Evolutionary conservation across 768 basidiomycete genomes (phyloP).

Genomic region (Trichaptum fuscoviolaceum): DNA sequence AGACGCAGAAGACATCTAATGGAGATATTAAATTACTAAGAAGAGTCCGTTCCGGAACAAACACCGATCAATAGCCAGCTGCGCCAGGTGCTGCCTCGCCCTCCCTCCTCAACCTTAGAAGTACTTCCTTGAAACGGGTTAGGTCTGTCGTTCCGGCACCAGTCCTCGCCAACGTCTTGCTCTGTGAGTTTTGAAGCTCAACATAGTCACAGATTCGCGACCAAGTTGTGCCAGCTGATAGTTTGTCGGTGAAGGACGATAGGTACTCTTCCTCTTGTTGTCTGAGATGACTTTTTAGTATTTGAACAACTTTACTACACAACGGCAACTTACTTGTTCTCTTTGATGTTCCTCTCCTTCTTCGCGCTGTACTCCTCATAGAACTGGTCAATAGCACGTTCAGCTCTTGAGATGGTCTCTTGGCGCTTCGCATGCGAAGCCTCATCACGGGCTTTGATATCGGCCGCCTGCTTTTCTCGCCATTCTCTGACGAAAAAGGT

Average conservation of each 20-base stretch:
- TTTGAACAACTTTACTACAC: background rate
- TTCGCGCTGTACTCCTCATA: slow-evolving; percentile 83
- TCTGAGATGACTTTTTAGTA: slow-evolving; percentile 38
- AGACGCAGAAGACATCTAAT: background rate
- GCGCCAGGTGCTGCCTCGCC: slow-evolving; percentile 91
- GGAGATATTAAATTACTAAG: background rate
- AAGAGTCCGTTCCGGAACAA: background rate
- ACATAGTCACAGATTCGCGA: slow-evolving; percentile 82
- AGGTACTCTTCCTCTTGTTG: slow-evolving; percentile 83
- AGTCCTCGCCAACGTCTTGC: slow-evolving; percentile 87
- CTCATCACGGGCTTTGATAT: slow-evolving; percentile 81
- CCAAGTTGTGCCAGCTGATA: slow-evolving; percentile 93
- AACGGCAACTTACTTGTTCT: slow-evolving; percentile 78
- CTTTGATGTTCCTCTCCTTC: slow-evolving; percentile 85
- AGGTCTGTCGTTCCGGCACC: slow-evolving; percentile 88
- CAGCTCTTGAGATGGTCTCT: slow-evolving; percentile 80
- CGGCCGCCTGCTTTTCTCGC: slow-evolving; percentile 80
- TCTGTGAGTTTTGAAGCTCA: slow-evolving; percentile 93
- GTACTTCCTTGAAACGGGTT: slow-evolving; percentile 85
- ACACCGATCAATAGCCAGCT: slow-evolving; percentile 63
- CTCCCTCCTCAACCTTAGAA: slow-evolving; percentile 84
- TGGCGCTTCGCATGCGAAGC: slow-evolving; percentile 69
- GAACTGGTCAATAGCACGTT: slow-evolving; percentile 83
- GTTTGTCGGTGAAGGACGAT: slow-evolving; percentile 60
- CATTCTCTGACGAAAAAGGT: slow-evolving; percentile 56